Base-by-base conservation (phyloP, 768 basidiomycete genomes). In the Phylloporus sp. region DNA sequence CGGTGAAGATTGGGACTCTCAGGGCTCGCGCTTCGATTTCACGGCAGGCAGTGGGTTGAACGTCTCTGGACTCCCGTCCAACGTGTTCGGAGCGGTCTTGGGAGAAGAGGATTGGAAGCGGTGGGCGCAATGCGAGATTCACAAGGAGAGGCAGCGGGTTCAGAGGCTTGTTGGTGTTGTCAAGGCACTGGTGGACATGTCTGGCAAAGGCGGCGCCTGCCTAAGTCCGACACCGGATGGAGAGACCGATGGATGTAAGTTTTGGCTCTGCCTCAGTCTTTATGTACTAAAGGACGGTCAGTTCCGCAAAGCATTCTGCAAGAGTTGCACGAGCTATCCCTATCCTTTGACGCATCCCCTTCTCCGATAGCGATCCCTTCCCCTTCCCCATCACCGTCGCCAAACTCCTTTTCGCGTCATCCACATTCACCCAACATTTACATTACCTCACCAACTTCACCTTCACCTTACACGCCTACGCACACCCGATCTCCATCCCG, bases 391-490 rank as follows among this genome's bases (percentile, higher is more conserved):
- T 70, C 66, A 0, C 63, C 61, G 2, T 66, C 66, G 2, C 67
- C 66, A 0, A 52, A 63, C 42, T 27, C 45, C 28, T 44, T 53
- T 10, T 41, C 53, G 4, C 52, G 52, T 5, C 56, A 49, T 7
- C 66, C 43, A 11, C 51, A 69, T 36, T 80, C 75, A 47, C 86
- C 87, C 9, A 85, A 87, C 57, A 88, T 90, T 58, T 86, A 77
- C 62, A 75, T 91, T 58, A 90, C 85, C 4, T 83, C 84, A 0
- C 85, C 88, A 3, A 69, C 71, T 0, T 75, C 77, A 4, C 63
- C 79, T 20, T 71, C 71, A 5, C 64, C 68, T 1, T 53, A 58
- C 36, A 11, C 47, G 4, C 23, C 38, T 26, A 39, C 65, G 13
- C 61, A 67, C 46, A 47, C 63, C 18, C 58, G 63, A 22, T 53